Base-by-base conservation (phyloP, 202 grass and related monocot genomes). In the Bolboschoenoplectus hybrid region DNA sequence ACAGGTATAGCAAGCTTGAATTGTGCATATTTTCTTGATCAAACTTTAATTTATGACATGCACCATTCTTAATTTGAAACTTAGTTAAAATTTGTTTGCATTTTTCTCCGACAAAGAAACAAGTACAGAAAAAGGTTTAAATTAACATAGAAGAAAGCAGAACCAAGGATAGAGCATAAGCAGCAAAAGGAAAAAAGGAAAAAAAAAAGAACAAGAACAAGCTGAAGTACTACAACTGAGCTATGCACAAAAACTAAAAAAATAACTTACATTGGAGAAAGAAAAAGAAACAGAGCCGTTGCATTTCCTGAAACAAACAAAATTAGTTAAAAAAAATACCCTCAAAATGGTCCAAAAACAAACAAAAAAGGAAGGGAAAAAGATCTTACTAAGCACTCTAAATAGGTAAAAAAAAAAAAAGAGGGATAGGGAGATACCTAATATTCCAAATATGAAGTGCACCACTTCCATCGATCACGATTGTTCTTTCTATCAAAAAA, bases 281-380 rank as follows among this genome's bases (percentile, higher is more conserved):
- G 80, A 82, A 97, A 97, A 40, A 94, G 90, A 88, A 94, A 94
- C 80, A 97, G 90, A 79, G 92, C 91, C 68, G 93, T 94, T 84
- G 91, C 88, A 93, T 97, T 93, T 57, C 94, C 94, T 97, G 73
- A 50, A 58, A 63, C 65, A 20, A 80, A 4, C 66, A 17, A 86
- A 11, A 73, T 5, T 70, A 7, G 1, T 44, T 9, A 34, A 68
- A 47, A 47, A 80, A 19, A 64, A 2, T 45, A 45, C 9, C 5
- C 8, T 1, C 0, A 72, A 20, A 79, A 86, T 36, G n/a, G 62
- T 87, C 62, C 12, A 49, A 58, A 17, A 19, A 82, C 19, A 46
- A 20, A 34, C 13, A 75, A 5, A 7, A 44, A 70, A 85, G 19
- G 19, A 35, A 7, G 52, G 34, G 17, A 40, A 11, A 56, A 70